Percentiles rank a stretch among this genome's conserved stretches.
These are phyloP conservation scores for Wilhelminamyces savonicus DNA, from an alignment of 805 yeast species.

Conservation along the genomic window DNA sequence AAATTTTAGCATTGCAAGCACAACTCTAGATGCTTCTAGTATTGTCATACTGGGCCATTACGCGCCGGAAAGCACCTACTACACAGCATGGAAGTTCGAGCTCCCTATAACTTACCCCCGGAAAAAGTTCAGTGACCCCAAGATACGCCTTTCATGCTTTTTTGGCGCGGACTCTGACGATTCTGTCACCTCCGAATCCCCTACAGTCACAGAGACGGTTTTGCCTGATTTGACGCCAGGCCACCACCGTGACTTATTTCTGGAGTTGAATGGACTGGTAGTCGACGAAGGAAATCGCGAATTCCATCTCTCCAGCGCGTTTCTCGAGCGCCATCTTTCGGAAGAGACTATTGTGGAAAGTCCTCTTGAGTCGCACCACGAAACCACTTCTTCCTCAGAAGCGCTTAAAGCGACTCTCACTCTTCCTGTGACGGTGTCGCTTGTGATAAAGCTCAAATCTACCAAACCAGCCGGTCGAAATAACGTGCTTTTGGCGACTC, in stretches of 20 bases:
- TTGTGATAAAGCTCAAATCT: slow-evolving; percentile 42
- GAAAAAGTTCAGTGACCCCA: slow-evolving; percentile 20
- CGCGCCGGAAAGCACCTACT: slow-evolving; percentile 3
- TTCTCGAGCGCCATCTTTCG: too few species aligned
- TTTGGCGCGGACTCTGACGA: slow-evolving; percentile 4
- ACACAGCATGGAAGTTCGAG: slow-evolving; percentile 24
- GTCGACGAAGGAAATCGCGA: too few species aligned
- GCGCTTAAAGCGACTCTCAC: too few species aligned
- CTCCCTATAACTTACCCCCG: slow-evolving; percentile 24
- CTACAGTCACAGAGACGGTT: too few species aligned
- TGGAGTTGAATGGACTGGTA: too few species aligned
- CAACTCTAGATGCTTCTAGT: slow-evolving; percentile 4
- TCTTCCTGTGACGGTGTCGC: slow-evolving; percentile 26
- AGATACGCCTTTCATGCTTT: slow-evolving; percentile 14
- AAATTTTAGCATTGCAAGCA: slow-evolving; percentile 5
- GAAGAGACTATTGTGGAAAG: too few species aligned
- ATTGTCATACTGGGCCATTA: slow-evolving; percentile 6
- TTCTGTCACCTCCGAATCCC: too few species aligned
- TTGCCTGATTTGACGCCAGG: too few species aligned
- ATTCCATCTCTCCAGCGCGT: too few species aligned
- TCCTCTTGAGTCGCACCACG: too few species aligned
- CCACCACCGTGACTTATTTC: too few species aligned
- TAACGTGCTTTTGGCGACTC: slow-evolving; percentile 39
- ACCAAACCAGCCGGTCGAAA: slow-evolving; percentile 44
- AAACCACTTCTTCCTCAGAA: too few species aligned